These are phyloP conservation scores for Echinosophora koreensis DNA, from an alignment of 306 rosid genomes.

Conservation along the genomic window DNA sequence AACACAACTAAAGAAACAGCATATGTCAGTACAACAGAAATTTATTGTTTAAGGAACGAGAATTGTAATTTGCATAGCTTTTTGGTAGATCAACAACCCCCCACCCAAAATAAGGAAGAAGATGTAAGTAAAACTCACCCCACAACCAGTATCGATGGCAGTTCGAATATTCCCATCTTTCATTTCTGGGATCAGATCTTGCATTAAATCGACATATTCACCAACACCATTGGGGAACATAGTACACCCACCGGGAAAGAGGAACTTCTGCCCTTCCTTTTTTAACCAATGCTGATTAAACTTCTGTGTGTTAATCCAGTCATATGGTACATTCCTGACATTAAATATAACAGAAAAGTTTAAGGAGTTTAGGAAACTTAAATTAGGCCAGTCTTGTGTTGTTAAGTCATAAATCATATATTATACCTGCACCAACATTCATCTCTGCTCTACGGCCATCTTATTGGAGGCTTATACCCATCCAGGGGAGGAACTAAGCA, in stretches of 20 bases:
- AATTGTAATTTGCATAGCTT: neutral
- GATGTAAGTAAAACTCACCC: slow-evolving; percentile 68
- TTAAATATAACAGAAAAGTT: slow-evolving; percentile 34
- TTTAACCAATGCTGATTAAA: slow-evolving; percentile 95
- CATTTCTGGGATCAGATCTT: slow-evolving; percentile 91
- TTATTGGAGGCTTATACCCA: slow-evolving; percentile 88
- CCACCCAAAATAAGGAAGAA: neutral
- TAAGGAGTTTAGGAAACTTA: slow-evolving; percentile 21
- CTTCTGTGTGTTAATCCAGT: slow-evolving; percentile 96
- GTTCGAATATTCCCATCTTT: slow-evolving; percentile 93
- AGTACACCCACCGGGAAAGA: slow-evolving; percentile 98
- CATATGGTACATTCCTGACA: slow-evolving; percentile 94
- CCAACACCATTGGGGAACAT: slow-evolving; percentile 98
- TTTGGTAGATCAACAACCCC: neutral
- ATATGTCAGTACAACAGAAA: neutral
- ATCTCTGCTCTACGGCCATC: slow-evolving; percentile 96
- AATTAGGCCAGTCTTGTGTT: neutral
- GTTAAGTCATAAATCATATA: slow-evolving; percentile 6
- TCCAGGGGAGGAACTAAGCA: slow-evolving; percentile 96
- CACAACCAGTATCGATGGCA: slow-evolving; percentile 98
- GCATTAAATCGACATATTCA: slow-evolving; percentile 85
- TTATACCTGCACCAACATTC: slow-evolving; percentile 99
- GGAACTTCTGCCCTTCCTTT: slow-evolving; percentile 96
- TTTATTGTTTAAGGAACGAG: slow-evolving; percentile 2
- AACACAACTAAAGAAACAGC: slow-evolving; percentile 6